Evolutionary conservation across 345 rosid species (phyloP), one percentile per base, ranked within the genome.

Genomic region (Bretschneidera sinensis): DNA sequence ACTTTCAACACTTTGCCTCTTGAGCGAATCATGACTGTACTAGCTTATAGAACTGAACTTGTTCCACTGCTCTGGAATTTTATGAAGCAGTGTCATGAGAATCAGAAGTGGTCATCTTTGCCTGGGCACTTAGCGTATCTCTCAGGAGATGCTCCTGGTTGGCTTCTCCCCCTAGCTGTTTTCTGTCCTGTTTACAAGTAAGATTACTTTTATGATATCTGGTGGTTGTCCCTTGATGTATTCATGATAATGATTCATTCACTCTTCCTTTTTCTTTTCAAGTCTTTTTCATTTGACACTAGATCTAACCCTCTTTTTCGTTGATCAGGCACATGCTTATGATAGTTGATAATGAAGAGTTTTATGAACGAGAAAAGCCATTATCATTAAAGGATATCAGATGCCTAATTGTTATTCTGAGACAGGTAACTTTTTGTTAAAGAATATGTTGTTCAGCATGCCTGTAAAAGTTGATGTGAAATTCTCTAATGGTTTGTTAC

Each of bases 141-240:
- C 60, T 79, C 89, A 43, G 90, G 81, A 66, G 97, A 94, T 78
- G 85, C 81, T 21, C 92, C 97, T 64, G 96, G 92, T 59, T 94
- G 99, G 99, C 84, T 94, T 24, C 69, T 94, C 59, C 97, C 99
- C 45, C 80, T 94, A 62, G 81, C 85, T 62, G 99, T 94, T 70
- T 94, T 94, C 69, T 91, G 99, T 74, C 99, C 99, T 51, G 85
- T 94, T 57, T 94, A 88, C 74, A 94, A 91, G 99, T 91, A 81
- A 86, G 96, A 59, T 21, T 61, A 39, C 15, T 11, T 5, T 39
- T 14, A 4, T 31, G 9, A 31, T 31, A n/a, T 39, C 45, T 39
- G 45, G 45, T 39, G 6, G 45, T 11, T 39, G 11, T 5, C 45
- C 45, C 33, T 2, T 39, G 45, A 39, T 11, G 45, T 39, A 39